These are phyloP conservation scores for Akanthomyces muscarius DNA, from an alignment of 2,329 filamentous ascomycete genomes.

Conservation along the genomic window DNA sequence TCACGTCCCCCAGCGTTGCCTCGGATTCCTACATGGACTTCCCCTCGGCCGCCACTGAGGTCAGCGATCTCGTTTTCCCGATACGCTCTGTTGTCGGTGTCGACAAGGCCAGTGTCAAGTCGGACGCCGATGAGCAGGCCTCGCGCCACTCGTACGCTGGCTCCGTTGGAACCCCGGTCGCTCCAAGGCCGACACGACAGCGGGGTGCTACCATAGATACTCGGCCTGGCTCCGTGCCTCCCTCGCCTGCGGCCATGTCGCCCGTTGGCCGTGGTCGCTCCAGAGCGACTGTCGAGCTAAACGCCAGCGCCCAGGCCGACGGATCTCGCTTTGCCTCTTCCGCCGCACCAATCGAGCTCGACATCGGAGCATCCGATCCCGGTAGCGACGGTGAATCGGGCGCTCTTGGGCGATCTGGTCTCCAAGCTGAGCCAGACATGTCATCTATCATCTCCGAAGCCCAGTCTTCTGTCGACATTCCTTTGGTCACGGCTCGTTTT, in stretches of 20 bases:
- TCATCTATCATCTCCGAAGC: slow-evolving; percentile 22
- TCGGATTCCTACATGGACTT: slow-evolving; percentile 21
- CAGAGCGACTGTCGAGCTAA: slow-evolving; percentile 30
- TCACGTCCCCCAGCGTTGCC: not conserved
- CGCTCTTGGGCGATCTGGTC: slow-evolving; percentile 10
- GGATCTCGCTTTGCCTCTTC: slow-evolving; percentile 35
- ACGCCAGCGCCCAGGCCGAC: slow-evolving; percentile 44
- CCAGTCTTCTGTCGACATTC: slow-evolving; percentile 33
- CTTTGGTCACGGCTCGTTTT: slow-evolving; percentile 68
- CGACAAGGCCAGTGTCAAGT: slow-evolving; percentile 47
- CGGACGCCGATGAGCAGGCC: slow-evolving; percentile 38
- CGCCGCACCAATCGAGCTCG: slow-evolving; percentile 31
- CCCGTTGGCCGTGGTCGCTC: slow-evolving; percentile 1
- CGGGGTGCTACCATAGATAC: slow-evolving; percentile 27
- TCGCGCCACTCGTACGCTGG: slow-evolving; percentile 32
- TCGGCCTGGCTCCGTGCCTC: slow-evolving; percentile 3
- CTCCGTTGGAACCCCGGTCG: slow-evolving; percentile 28
- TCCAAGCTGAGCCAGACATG: slow-evolving; percentile 15
- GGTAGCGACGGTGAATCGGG: slow-evolving; percentile 30
- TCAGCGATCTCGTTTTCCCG: slow-evolving; percentile 67
- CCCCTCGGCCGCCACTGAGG: slow-evolving; percentile 32
- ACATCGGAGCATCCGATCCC: slow-evolving; percentile 30
- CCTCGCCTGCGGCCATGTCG: slow-evolving; percentile 7
- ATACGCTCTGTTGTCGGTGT: slow-evolving; percentile 75
- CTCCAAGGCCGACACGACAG: slow-evolving; percentile 28